Base-by-base conservation (phyloP, 208 protist genomes). In the Perkinsela sp. region DNA sequence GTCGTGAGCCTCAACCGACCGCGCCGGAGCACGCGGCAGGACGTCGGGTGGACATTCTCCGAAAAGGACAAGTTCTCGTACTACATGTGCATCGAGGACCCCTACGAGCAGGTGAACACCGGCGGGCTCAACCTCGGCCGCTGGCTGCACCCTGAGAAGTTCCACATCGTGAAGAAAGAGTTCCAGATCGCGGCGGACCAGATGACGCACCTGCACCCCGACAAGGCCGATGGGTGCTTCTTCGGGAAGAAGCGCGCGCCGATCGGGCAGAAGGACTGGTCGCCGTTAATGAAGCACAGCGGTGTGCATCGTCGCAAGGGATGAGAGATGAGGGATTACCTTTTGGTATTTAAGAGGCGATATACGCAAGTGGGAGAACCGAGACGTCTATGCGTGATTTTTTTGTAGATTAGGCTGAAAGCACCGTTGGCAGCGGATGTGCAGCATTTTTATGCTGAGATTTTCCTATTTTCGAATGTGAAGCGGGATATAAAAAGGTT, bases 91-190 rank as follows among this genome's bases (percentile, higher is more conserved):
- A 88, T 91, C 66, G 85, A 91, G 71, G 85, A 91, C 69, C 85
- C 85, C 13, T 91, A 91, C 71, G 85, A 91, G 70, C 83, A 91
- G 69, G 79, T 89, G 30, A 83, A 83, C 31, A 77, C 69, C 0
- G 85, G 85, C 1, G 85, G 85, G 1, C 79, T 91, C 30, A 91
- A 91, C 73, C 73, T 91, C 1, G 85, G 85, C 13, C 83, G 85
- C 16, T 83, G 88, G 71, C 74, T 91, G 32, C 85, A 91, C 74
- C 76, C 73, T 1, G 83, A 83, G 1, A 91, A 91, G 78, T 91
- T 91, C 69, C 78, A 86, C 72, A 72, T 87, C 67, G 85, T 91
- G 30, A 88, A 89, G 75, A 83, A 89, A 71, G 83, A 91, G 73
- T 88, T 91, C 66, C 71, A 81, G 32, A 75, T 83, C 13, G 85